Evolutionary conservation across 495 filamentous ascomycete genomes (phyloP).

Genomic region (Penicillium simplicissimum): DNA sequence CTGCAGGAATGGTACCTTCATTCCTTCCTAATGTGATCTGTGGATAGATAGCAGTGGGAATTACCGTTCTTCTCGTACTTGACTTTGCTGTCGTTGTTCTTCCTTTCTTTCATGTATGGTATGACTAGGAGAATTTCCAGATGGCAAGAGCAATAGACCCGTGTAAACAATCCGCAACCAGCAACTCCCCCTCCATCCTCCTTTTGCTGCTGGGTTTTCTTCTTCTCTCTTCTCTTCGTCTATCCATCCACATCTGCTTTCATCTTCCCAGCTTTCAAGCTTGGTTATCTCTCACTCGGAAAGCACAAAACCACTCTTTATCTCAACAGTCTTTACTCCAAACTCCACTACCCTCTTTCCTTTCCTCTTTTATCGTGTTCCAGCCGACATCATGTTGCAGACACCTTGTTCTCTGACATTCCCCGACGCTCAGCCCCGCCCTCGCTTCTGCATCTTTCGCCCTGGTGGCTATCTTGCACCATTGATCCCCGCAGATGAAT

Average conservation of each 20-base stretch:
- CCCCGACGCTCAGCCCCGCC: slow-evolving; percentile 15
- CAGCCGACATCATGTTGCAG: slow-evolving; percentile 10
- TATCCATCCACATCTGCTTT: slow-evolving; percentile 16
- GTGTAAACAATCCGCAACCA: slow-evolving; percentile 5
- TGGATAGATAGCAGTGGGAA: neutral
- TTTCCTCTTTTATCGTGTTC: slow-evolving; percentile 3
- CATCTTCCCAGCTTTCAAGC: neutral
- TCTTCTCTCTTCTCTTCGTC: slow-evolving; percentile 9
- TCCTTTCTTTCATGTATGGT: neutral
- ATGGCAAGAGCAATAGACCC: neutral
- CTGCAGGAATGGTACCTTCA: slow-evolving; percentile 38
- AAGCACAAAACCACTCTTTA: slow-evolving; percentile 10
- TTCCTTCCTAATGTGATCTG: slow-evolving; percentile 5
- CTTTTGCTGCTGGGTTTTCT: neutral
- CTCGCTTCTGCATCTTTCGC: slow-evolving; percentile 40
- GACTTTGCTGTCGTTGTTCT: neutral
- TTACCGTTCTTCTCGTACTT: neutral
- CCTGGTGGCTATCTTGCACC: slow-evolving; percentile 30
- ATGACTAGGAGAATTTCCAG: neutral
- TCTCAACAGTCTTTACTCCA: slow-evolving; percentile 6
- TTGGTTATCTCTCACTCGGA: slow-evolving; percentile 1
- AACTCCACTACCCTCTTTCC: neutral
- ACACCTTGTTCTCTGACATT: slow-evolving; percentile 6
- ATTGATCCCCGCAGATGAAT: slow-evolving; percentile 40
- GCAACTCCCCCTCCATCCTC: neutral